Conservation (phyloP, 768 basidiomycete genomes). For the Mycena haematopus region DNA sequence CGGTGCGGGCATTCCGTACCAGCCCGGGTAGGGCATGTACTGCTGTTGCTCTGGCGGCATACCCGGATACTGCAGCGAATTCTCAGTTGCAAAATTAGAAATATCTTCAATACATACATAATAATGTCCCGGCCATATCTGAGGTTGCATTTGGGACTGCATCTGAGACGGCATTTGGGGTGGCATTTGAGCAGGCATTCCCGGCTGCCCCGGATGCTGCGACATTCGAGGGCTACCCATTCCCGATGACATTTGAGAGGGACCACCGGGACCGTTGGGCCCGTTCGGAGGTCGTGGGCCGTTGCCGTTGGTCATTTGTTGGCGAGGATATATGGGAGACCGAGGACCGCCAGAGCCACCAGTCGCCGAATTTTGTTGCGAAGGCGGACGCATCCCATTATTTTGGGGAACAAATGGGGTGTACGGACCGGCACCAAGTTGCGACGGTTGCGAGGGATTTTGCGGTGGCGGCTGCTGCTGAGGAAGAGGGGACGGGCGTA, state of each 20-base stretch:
- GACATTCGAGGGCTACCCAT: slow-evolving; percentile 70
- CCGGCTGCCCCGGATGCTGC: slow-evolving; percentile 60
- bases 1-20: slow-evolving; percentile 44
- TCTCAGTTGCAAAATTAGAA: slow-evolving; percentile 9
- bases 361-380: slow-evolving; percentile 51
- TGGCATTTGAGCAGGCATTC: slow-evolving; percentile 53
- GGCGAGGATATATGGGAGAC: slow-evolving; percentile 69
- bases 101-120: slow-evolving; percentile 54
- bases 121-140: slow-evolving; percentile 52
- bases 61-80: slow-evolving; percentile 46
- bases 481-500: slow-evolving; percentile 59
- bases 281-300: slow-evolving; percentile 63
- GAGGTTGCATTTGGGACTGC: slow-evolving; percentile 44
- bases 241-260: slow-evolving; percentile 55
- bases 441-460: slow-evolving; percentile 48
- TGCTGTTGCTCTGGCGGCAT: slow-evolving; percentile 47
- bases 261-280: slow-evolving; percentile 59
- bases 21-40: slow-evolving; percentile 52
- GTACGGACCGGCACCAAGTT: slow-evolving; percentile 53
- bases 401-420: slow-evolving; percentile 54
- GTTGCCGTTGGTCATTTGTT: slow-evolving; percentile 64
- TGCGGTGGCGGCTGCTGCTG: slow-evolving; percentile 46
- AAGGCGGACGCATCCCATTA: slow-evolving; percentile 49
- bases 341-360: slow-evolving; percentile 62
- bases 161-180: slow-evolving; percentile 41